Conservation (phyloP, 345 rosid genomes). For the Camelina hispida region DNA sequence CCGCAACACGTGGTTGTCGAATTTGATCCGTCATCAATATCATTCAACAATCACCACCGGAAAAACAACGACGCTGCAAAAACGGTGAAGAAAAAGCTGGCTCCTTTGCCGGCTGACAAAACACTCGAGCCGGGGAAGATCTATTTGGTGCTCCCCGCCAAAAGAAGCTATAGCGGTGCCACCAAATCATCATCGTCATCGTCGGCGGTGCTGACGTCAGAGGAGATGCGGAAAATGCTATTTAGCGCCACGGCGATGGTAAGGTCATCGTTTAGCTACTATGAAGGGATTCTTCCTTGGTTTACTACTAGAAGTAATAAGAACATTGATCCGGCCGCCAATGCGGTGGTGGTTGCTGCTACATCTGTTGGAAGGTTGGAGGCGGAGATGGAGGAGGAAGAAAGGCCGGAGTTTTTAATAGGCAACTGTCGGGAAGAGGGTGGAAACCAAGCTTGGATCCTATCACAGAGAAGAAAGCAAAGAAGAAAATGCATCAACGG, state of each 20-base stretch:
- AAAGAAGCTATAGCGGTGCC: slow-evolving; percentile 44
- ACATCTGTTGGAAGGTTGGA: slow-evolving; percentile 35
- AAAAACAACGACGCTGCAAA: slow-evolving; percentile 15
- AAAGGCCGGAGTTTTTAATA: slow-evolving; percentile 60
- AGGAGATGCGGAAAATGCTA: slow-evolving; percentile 57
- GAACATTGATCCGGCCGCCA: slow-evolving; percentile 37
- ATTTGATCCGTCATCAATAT: slow-evolving; percentile 47
- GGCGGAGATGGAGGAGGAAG: slow-evolving; percentile 47
- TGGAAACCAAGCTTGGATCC: slow-evolving; percentile 90
- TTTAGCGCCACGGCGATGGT: slow-evolving; percentile 55
- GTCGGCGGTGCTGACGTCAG: slow-evolving; percentile 44
- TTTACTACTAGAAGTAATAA: slow-evolving; percentile 41
- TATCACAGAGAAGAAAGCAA: slow-evolving; percentile 64
- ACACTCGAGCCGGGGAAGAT: slow-evolving; percentile 59
- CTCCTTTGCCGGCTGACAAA: slow-evolving; percentile 76
- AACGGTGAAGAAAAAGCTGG: slow-evolving; percentile 48
- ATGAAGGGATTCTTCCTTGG: slow-evolving; percentile 59
- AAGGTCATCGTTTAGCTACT: slow-evolving; percentile 45
- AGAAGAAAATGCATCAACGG: slow-evolving; percentile 54
- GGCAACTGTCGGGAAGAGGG: slow-evolving; percentile 70
- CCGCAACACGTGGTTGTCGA: slow-evolving; percentile 83
- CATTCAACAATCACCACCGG: slow-evolving; percentile 24
- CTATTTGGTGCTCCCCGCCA: slow-evolving; percentile 69
- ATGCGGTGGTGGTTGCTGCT: slow-evolving; percentile 44
- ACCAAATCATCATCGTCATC: slow-evolving; percentile 33